These are phyloP conservation scores for Microglena sp. DNA, from an alignment of 139 green algal genomes.

Conservation along the genomic window DNA sequence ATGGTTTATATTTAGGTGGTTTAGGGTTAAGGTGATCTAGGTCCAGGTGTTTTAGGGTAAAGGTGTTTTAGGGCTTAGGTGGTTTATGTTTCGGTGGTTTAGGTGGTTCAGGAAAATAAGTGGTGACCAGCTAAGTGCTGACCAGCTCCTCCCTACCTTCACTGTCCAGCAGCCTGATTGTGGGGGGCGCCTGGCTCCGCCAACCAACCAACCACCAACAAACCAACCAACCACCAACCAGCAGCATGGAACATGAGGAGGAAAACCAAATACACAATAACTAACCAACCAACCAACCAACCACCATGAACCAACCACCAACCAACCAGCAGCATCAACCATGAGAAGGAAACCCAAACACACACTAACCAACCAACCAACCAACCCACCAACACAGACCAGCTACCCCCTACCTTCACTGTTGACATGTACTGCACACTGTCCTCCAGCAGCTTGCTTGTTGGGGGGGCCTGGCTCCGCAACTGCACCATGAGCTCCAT, in stretches of 20 bases:
- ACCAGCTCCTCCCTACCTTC: too few species aligned
- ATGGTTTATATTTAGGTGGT: neutral
- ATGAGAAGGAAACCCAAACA: neutral
- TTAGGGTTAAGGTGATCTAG: neutral
- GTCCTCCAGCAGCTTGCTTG: slow-evolving; percentile 30
- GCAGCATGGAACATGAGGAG: too few species aligned
- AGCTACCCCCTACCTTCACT: too few species aligned
- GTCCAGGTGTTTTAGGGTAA: neutral
- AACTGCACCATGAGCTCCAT: slow-evolving; percentile 44
- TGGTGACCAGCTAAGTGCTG: too few species aligned
- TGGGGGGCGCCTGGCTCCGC: too few species aligned
- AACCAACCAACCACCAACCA: too few species aligned
- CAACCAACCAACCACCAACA: too few species aligned
- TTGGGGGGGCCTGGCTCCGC: slow-evolving; percentile 23
- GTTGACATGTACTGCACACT: slow-evolving; percentile 30
- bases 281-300: neutral
- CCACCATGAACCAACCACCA: slow-evolving; percentile 5
- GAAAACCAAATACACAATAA: neutral
- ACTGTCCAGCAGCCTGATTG: too few species aligned
- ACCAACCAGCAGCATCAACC: neutral
- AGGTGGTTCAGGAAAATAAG: neutral
- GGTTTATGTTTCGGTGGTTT: neutral
- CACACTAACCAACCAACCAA: too few species aligned
- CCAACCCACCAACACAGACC: too few species aligned
- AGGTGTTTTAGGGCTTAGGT: neutral